These are phyloP conservation scores for Arthrobotrys pseudoclavata DNA, from an alignment of 2,329 filamentous ascomycete species.

Conservation along the genomic window DNA sequence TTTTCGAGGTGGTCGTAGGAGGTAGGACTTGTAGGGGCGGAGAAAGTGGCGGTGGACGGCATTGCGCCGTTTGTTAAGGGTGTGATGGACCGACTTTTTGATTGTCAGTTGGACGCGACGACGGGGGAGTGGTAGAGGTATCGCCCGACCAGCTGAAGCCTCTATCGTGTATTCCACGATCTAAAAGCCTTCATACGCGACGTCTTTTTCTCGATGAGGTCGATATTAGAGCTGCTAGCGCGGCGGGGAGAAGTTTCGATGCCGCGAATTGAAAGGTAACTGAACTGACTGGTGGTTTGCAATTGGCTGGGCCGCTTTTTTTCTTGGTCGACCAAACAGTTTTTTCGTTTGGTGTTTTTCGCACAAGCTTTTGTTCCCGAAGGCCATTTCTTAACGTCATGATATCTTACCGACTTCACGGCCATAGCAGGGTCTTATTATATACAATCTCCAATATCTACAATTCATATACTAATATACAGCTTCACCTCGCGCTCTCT, in stretches of 20 bases:
- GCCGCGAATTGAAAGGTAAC: background rate
- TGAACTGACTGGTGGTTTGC: background rate
- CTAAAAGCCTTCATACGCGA: background rate
- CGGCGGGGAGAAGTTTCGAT: background rate
- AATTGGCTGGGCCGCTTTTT: background rate
- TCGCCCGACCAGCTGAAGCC: background rate
- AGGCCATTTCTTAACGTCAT: background rate
- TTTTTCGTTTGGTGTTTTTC: constrained; percentile 3
- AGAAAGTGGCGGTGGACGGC: constrained; percentile 53
- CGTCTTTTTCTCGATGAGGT: background rate
- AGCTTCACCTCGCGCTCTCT: background rate
- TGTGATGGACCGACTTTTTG: background rate
- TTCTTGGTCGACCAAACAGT: background rate
- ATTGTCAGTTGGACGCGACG: background rate
- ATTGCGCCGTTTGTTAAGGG: constrained; percentile 33
- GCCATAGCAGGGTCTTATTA: background rate
- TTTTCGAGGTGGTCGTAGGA: constrained; percentile 57
- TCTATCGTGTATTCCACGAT: background rate
- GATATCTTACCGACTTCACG: background rate
- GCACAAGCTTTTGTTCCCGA: background rate
- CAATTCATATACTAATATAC: background rate
- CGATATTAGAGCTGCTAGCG: background rate
- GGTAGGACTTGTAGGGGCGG: constrained; percentile 31
- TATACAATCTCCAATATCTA: constrained; percentile 1
- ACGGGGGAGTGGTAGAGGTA: background rate